Evolutionary conservation across 345 rosid species (phyloP), one percentile per base, ranked within the genome.

Genomic region (Eucalyptus pauciflora): DNA sequence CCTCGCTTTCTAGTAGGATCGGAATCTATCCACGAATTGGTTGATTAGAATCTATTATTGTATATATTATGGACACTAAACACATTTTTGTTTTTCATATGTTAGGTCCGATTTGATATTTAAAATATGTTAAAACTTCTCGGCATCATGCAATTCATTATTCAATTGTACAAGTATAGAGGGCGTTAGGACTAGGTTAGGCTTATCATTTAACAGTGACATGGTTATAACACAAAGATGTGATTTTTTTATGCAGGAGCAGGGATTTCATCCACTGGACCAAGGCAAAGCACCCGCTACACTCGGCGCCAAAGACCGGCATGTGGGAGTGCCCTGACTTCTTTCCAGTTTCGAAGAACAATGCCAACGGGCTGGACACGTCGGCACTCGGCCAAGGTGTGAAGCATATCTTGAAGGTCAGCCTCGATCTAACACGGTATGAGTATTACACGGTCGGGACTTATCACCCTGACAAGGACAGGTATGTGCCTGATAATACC

Each of bases 281-380:
- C 27, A 95, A 94, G 93, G 95, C 96, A 13, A 90, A 92, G 60
- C 97, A 97, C 85, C 99, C 98, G 1, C 25, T 98, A 2, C 98
- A 98, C 87, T 92, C 97, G 1, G 86, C 83, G 43, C 54, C 87
- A 0, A 67, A 88, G 3, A 93, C 98, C 29, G 99, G 96, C n/a
- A 95, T 94, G 97, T 96, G 97, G 97, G 99, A 98, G 86, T 97
- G 99, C 91, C 99, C 96, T 2, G 99, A 97, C 89, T 96, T 97
- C 86, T 97, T 88, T 85, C 98, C 99, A 3, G 97, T 97, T 83
- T 71, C 93, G 5, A 2, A 87, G 20, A 67, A 90, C 22, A 91
- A 94, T 9, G 18, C 88, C 81, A 79, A 88, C 29, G 98, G 99
- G 31, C 86, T 95, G 93, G 98, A 96, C 86, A 83, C 90, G 9